These are phyloP conservation scores for Candida patagonica DNA, from an alignment of 805 yeast species.

Conservation along the genomic window DNA sequence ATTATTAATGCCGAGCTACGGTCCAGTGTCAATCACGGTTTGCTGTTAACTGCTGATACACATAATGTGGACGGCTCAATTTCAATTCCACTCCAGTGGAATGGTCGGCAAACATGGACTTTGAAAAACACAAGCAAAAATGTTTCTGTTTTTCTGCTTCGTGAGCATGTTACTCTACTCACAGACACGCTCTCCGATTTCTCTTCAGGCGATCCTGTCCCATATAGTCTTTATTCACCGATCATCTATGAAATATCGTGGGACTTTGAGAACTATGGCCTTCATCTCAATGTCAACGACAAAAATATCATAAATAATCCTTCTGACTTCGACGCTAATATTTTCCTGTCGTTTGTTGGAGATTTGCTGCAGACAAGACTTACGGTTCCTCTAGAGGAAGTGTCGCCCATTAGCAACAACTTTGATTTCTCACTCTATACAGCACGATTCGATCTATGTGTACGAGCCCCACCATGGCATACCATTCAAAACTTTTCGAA, in stretches of 20 bases:
- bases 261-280: constrained; percentile 44
- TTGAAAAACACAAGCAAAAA: constrained; percentile 45
- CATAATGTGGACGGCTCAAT: constrained; percentile 49
- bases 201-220: constrained; percentile 50
- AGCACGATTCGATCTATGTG: constrained; percentile 47
- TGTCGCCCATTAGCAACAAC: constrained; percentile 21
- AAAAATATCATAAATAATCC: constrained; percentile 85
- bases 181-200: constrained; percentile 73
- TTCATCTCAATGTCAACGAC: constrained; percentile 76
- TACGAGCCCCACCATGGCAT: constrained; percentile 89
- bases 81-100: constrained; percentile 75
- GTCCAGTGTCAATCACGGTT: constrained; percentile 83
- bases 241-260: constrained; percentile 53
- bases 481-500: constrained; percentile 66
- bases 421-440: constrained; percentile 28
- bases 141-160: constrained; percentile 52
- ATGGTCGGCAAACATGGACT: constrained; percentile 63
- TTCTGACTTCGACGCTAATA: constrained; percentile 70
- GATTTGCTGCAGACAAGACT: constrained; percentile 39
- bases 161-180: constrained; percentile 73
- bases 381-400: constrained; percentile 46
- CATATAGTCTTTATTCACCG: constrained; percentile 73
- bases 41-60: constrained; percentile 52
- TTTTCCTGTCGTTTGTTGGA: constrained; percentile 67
- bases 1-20: constrained; percentile 54